Evolutionary conservation across 768 basidiomycete species (phyloP), one percentile per base, ranked within the genome.

Genomic region (Leucocoprinus sp.): DNA sequence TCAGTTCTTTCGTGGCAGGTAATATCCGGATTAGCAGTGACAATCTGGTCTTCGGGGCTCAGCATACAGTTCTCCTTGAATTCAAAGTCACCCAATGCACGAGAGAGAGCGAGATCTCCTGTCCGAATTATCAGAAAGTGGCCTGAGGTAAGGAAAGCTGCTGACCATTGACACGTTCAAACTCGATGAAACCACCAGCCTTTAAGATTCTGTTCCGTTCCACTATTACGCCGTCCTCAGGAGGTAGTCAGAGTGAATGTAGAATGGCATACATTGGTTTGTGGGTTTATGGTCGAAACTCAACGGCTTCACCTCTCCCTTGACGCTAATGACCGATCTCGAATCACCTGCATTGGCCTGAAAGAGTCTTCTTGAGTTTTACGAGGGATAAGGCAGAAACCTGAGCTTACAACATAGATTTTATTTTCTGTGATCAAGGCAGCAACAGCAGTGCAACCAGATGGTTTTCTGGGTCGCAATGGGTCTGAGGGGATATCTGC

Each of bases 261-360:
- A 23, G 19, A 39, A 18, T 29, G 37, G 64, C 83, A 54, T 47
- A 90, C 89, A 70, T 54, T 84, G 79, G 58, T 85, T 92, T 22
- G 82, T 81, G 3, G 96, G 96, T 61, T 99, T 99, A 64, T 99
- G 96, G 62, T 99, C 96, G 56, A 78, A 84, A 56, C 92, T 95
- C 51, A 99, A 69, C 14, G 89, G 75, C 57, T 93, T 89, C 12
- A 80, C 93, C 55, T 82, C 76, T 2, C 96, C 96, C 54, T 83
- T 84, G 51, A 87, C 65, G 27, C 83, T 78, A 51, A 99, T 69
- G 19, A 99, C 90, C 15, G 87, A 83, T 55, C 96, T 72, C 9
- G 96, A 98, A 66, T 99, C 96, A 33, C 96, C 96, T 18, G 96
- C 90, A 62, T 99, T 99, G 18, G 96, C 96, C 95, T 97, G 57